A percentile compares a stretch with the other conserved stretches of the same genome.
phyloP scores from a whole-genome alignment of 441 rosid species.

The Gossypium davidsonii region DNA sequence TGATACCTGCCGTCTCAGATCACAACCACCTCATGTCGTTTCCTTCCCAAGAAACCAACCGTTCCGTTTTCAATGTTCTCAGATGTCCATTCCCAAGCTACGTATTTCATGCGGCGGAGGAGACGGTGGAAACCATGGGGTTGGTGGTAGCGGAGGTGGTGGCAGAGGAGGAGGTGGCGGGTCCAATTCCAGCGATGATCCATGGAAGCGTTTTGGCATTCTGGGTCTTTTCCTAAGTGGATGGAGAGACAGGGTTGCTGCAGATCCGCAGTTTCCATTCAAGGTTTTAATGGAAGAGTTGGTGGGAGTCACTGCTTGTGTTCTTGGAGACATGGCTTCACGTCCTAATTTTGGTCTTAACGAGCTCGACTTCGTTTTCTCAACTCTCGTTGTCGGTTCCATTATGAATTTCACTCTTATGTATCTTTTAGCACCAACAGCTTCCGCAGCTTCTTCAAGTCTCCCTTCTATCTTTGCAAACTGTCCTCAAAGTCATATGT shows the following conservation, averaged over 20 bases:
- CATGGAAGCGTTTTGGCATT: constrained; percentile 50
- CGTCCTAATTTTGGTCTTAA: constrained; percentile 93
- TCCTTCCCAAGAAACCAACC: constrained; percentile 35
- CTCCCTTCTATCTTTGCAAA: constrained; percentile 61
- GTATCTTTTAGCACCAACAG: constrained; percentile 82
- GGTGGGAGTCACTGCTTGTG: constrained; percentile 80
- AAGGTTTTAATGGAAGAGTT: constrained; percentile 90
- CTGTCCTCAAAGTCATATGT: constrained; percentile 85
- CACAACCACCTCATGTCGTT: constrained; percentile 12
- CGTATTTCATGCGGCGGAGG: constrained; percentile 22
- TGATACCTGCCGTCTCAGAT: constrained; percentile 19
- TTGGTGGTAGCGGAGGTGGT: constrained; percentile 28
- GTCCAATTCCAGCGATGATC: constrained; percentile 17
- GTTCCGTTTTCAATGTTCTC: constrained; percentile 27
- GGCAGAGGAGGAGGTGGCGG: constrained; percentile 33
- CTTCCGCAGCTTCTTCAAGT: constrained; percentile 32
- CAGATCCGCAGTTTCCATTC: constrained; percentile 91
- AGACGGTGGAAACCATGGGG: constrained; percentile 25
- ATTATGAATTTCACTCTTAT: constrained; percentile 85
- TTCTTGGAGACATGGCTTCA: constrained; percentile 93
- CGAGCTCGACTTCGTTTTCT: constrained; percentile 90
- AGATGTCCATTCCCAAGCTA: constrained; percentile 13
- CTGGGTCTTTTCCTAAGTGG: constrained; percentile 43
- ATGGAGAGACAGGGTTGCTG: constrained; percentile 85
- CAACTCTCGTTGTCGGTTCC: constrained; percentile 80